These are phyloP conservation scores for Leptographium wingfieldii DNA, from an alignment of 2,329 filamentous ascomycete species.

Conservation along the genomic window DNA sequence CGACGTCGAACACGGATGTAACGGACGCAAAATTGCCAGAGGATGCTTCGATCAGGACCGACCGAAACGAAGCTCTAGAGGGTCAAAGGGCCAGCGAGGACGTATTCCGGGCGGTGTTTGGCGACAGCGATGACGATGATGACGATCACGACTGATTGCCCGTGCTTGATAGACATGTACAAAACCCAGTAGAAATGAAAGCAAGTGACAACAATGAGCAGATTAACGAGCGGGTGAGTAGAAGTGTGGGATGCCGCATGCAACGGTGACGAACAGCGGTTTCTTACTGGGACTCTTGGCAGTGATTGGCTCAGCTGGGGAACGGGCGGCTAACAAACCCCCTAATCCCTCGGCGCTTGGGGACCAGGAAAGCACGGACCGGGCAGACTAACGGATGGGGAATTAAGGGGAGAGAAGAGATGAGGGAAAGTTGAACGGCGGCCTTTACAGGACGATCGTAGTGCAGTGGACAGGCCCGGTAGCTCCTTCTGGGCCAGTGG, in stretches of 20 bases:
- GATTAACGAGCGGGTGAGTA: not conserved
- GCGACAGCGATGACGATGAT: slow-evolving; percentile 62
- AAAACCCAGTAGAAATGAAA: not conserved
- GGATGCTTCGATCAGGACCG: slow-evolving; percentile 45
- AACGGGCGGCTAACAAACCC: not conserved
- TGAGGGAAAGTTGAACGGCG: not conserved
- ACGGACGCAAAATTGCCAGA: not conserved
- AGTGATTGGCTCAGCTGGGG: not conserved
- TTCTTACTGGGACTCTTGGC: not conserved
- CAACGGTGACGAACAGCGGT: not conserved
- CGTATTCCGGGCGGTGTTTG: slow-evolving; percentile 88
- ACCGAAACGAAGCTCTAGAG: slow-evolving; percentile 68
- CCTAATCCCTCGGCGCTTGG: not conserved
- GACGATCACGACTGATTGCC: slow-evolving; percentile 4
- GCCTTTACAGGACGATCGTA: not conserved
- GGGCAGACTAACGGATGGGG: not conserved
- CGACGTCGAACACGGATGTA: not conserved
- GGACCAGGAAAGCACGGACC: not conserved
- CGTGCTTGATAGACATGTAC: not conserved
- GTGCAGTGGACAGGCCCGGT: not conserved
- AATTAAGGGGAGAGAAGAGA: not conserved
- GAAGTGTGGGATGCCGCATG: not conserved
- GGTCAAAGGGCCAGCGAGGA: slow-evolving; percentile 62
- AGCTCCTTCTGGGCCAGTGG: not conserved
- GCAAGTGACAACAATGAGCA: not conserved